phyloP scores from a whole-genome alignment of 768 basidiomycete species.

The Tephrocybe sp. region DNA sequence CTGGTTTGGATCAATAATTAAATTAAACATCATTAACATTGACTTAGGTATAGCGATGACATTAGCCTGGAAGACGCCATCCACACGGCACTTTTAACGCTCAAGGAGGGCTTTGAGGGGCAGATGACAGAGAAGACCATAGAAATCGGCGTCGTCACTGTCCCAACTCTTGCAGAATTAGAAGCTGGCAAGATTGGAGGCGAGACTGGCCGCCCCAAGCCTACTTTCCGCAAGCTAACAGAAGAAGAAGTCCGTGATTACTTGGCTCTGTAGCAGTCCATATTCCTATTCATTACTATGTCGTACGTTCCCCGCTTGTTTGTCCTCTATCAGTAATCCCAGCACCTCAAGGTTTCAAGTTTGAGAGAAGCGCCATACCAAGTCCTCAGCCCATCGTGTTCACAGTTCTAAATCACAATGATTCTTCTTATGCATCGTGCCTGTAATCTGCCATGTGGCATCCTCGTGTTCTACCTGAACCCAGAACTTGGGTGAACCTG shows the following conservation, averaged over 20 bases:
- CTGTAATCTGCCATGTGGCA: not conserved
- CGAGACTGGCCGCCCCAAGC: conserved; percentile 67
- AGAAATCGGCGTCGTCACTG: conserved; percentile 95
- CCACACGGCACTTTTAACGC: conserved; percentile 94
- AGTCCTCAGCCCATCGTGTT: not conserved
- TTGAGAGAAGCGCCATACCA: not conserved
- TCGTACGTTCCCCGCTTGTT: conserved; percentile 22
- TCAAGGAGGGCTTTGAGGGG: conserved; percentile 99
- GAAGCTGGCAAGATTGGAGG: conserved; percentile 71
- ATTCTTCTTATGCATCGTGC: not conserved
- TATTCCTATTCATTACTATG: conserved; percentile 10
- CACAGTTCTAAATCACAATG: not conserved
- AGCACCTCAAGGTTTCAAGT: not conserved
- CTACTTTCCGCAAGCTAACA: conserved; percentile 91
- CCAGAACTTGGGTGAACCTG: too few relatives aligned
- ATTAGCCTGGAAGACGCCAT: conserved; percentile 98
- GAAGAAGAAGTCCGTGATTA: conserved; percentile 99
- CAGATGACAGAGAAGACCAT: conserved; percentile 99
- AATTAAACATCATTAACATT: conserved; percentile 17
- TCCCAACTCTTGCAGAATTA: conserved; percentile 69
- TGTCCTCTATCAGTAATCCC: not conserved
- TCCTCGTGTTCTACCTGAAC: too few relatives aligned
- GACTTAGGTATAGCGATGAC: conserved; percentile 91
- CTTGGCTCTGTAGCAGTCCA: conserved; percentile 62
- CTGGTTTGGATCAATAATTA: conserved; percentile 10